Conservation (phyloP, 2,329 filamentous ascomycete species). For the Alternaria brassicae region DNA sequence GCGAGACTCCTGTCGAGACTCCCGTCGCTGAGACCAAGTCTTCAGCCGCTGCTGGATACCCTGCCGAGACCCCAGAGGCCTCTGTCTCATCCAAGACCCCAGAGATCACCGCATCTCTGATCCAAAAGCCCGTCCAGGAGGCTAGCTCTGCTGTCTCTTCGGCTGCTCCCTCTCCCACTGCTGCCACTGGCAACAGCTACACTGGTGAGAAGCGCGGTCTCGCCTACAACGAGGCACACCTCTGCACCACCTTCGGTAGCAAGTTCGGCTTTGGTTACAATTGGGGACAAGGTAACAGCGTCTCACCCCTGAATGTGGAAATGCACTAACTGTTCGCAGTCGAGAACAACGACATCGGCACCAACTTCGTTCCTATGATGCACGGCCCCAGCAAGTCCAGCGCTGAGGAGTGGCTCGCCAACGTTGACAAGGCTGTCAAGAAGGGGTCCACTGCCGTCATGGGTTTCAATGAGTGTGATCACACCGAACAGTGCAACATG, state of each 20-base stretch:
- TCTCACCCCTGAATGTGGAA: too few relatives aligned
- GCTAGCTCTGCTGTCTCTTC: constrained; percentile 22
- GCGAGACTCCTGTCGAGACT: neutral
- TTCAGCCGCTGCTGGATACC: constrained; percentile 16
- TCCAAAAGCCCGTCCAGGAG: constrained; percentile 15
- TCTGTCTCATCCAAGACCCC: constrained; percentile 22
- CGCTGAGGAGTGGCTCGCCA: constrained; percentile 37
- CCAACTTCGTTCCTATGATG: constrained; percentile 68
- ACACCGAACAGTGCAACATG: constrained; percentile 43
- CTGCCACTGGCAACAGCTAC: constrained; percentile 35
- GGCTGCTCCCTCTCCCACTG: constrained; percentile 24
- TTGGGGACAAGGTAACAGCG: constrained; percentile 70
- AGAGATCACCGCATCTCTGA: constrained; percentile 15
- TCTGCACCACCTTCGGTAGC: constrained; percentile 61
- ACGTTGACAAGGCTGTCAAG: constrained; percentile 52
- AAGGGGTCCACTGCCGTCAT: constrained; percentile 47
- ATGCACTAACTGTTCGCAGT: too few relatives aligned
- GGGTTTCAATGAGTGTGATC: constrained; percentile 52
- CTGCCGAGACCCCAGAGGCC: constrained; percentile 12
- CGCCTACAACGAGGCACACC: constrained; percentile 67
- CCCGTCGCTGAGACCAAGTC: constrained; percentile 9
- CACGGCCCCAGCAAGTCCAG: constrained; percentile 35
- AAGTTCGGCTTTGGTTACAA: constrained; percentile 71
- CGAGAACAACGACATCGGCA: constrained; percentile 49
- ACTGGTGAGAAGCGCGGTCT: constrained; percentile 68